These are phyloP conservation scores for Pseudocercospora vitis DNA, from an alignment of 2,329 filamentous ascomycete species.

Conservation along the genomic window DNA sequence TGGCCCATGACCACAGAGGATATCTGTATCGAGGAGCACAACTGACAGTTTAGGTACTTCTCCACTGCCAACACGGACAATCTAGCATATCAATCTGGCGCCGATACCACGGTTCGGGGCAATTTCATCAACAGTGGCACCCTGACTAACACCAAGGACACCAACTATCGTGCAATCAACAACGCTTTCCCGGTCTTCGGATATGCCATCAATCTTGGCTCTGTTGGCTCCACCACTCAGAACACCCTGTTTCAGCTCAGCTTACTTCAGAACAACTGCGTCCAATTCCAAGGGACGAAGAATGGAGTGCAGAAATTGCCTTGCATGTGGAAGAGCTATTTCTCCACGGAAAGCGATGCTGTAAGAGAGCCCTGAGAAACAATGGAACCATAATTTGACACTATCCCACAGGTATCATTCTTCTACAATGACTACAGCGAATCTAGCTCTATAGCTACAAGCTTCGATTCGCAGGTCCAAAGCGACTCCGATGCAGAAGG, in stretches of 20 bases:
- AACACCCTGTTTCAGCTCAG: conserved; percentile 53
- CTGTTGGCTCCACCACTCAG: conserved; percentile 40
- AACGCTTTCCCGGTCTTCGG: conserved; percentile 54
- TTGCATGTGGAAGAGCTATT: conserved; percentile 56
- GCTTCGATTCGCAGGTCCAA: conserved; percentile 47
- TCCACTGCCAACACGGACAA: conserved; percentile 46
- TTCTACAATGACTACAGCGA: conserved; percentile 52
- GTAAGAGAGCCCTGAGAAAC: conserved; percentile 33
- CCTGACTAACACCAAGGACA: conserved; percentile 48
- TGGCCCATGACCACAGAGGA: too few relatives aligned
- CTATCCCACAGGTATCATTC: conserved; percentile 31
- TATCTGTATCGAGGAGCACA: too few relatives aligned
- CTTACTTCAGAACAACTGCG: conserved; percentile 51
- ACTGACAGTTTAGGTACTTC: conserved; percentile 43
- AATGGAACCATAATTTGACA: neutral
- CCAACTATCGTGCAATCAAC: conserved; percentile 50
- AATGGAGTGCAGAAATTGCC: conserved; percentile 41
- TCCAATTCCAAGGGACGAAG: conserved; percentile 48
- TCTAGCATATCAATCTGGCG: conserved; percentile 51
- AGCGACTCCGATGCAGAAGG: conserved; percentile 48
- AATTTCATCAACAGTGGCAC: conserved; percentile 48
- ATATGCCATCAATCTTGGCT: conserved; percentile 53
- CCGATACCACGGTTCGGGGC: conserved; percentile 48
- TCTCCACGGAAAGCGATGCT: conserved; percentile 46
- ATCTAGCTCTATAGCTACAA: conserved; percentile 39